These are phyloP conservation scores for Melampsora occidentalis DNA, from an alignment of 1,284 basidiomycete genomes.

Conservation along the genomic window DNA sequence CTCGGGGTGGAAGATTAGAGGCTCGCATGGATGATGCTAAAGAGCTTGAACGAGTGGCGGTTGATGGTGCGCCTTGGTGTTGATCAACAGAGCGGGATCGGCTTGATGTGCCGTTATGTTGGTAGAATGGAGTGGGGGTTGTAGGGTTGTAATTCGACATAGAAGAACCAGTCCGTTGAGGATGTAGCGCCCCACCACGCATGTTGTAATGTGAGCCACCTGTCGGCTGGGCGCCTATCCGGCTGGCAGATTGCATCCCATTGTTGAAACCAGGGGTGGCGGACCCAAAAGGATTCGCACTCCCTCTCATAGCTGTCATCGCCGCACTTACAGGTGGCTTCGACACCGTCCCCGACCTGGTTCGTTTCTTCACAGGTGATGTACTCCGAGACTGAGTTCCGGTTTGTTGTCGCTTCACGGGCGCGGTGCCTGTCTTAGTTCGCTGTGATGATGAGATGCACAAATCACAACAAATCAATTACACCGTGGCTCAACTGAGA, in stretches of 20 bases:
- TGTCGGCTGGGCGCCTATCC: slow-evolving; percentile 5
- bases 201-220: slow-evolving; percentile 14
- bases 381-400: slow-evolving; percentile 15
- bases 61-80: no score
- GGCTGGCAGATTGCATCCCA: no score
- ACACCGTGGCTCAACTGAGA: neutral
- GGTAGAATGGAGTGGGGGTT: slow-evolving; percentile 23
- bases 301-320: slow-evolving; percentile 10
- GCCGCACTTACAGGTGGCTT: slow-evolving; percentile 15
- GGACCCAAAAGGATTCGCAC: slow-evolving; percentile 32
- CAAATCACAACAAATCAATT: neutral
- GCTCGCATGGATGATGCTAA: neutral
- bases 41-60: no score
- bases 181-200: slow-evolving; percentile 11
- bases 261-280: slow-evolving; percentile 8
- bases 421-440: slow-evolving; percentile 10
- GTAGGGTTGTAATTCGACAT: slow-evolving; percentile 40
- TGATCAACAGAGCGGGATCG: neutral
- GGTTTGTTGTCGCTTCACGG: slow-evolving; percentile 36
- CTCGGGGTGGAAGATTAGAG: neutral
- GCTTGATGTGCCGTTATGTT: neutral
- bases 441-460: neutral
- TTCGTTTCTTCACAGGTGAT: slow-evolving; percentile 35
- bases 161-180: slow-evolving; percentile 35
- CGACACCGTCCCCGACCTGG: slow-evolving; percentile 11